These are phyloP conservation scores for Dendrobium huoshanense DNA, from an alignment of 106 monocot genomes.

Conservation along the genomic window DNA sequence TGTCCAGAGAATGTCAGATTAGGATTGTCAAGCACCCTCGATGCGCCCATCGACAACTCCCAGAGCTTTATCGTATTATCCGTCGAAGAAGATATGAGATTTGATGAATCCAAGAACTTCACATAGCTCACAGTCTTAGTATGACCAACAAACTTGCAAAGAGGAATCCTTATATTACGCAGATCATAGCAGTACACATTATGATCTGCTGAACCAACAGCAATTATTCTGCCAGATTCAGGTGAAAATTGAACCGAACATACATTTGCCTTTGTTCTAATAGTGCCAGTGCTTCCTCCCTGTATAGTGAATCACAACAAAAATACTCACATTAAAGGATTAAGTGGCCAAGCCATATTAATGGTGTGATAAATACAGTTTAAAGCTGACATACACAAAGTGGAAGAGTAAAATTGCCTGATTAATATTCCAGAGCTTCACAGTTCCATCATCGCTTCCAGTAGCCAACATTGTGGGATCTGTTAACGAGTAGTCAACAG, in stretches of 20 bases:
- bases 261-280: conserved; percentile 87
- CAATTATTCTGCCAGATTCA: conserved; percentile 54
- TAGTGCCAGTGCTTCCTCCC: conserved; percentile 72
- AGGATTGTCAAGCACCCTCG: conserved; percentile 44
- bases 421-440: conserved; percentile 99
- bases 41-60: conserved; percentile 51
- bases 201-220: conserved; percentile 89
- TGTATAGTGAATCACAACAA: conserved; percentile 27
- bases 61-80: conserved; percentile 87
- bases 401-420: conserved; percentile 91
- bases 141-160: conserved; percentile 59
- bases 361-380: conserved; percentile 30
- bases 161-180: conserved; percentile 52
- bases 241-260: conserved; percentile 93
- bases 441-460: conserved; percentile 82
- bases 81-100: conserved; percentile 75
- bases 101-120: conserved; percentile 76
- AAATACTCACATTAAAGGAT: background rate
- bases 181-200: conserved; percentile 81
- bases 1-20: conserved; percentile 84
- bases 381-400: conserved; percentile 81
- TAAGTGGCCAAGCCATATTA: background rate
- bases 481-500: conserved; percentile 68
- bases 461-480: conserved; percentile 90
- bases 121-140: conserved; percentile 90